A percentile compares a stretch with the other conserved stretches of the same genome.
phyloP scores from a whole-genome alignment of 164 flowering plant genomes.

The Vitis amurensis region DNA sequence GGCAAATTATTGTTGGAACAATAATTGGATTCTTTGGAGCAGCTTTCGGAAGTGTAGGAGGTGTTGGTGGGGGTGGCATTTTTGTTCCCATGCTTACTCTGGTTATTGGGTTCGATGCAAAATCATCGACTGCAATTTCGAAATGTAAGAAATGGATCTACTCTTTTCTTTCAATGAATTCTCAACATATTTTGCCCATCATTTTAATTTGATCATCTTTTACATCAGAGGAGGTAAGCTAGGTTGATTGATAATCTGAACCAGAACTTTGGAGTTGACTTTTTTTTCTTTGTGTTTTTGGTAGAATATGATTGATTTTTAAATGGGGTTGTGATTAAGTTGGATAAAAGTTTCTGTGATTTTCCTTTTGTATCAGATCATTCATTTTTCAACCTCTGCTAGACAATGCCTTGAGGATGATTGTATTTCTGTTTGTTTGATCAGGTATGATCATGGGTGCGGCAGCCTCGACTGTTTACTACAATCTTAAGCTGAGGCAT shows the following conservation, averaged over 20 bases:
- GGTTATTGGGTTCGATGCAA: constrained; percentile 59
- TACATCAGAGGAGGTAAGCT: no score
- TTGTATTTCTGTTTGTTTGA: neutral
- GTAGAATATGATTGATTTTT: no score
- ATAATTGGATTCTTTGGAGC: constrained; percentile 57
- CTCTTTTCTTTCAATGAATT: neutral
- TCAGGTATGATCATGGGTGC: constrained; percentile 63
- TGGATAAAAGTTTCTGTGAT: no score
- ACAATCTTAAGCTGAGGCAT: constrained; percentile 41
- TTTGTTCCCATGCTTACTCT: constrained; percentile 65
- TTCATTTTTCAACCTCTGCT: neutral
- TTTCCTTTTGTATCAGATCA: neutral
- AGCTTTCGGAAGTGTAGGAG: constrained; percentile 60
- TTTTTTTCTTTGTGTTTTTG: no score
- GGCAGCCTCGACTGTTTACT: constrained; percentile 45
- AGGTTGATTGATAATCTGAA: no score
- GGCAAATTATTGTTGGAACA: constrained; percentile 48
- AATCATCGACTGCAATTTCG: constrained; percentile 59
- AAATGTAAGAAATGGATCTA: constrained; percentile 35
- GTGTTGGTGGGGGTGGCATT: constrained; percentile 69
- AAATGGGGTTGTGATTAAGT: no score
- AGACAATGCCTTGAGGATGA: no score
- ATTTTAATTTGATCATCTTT: no score
- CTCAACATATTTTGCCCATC: no score
- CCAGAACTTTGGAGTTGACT: no score